These are phyloP conservation scores for Hymenoscyphus fraxineus DNA, from an alignment of 2,329 filamentous ascomycete species.

Conservation along the genomic window DNA sequence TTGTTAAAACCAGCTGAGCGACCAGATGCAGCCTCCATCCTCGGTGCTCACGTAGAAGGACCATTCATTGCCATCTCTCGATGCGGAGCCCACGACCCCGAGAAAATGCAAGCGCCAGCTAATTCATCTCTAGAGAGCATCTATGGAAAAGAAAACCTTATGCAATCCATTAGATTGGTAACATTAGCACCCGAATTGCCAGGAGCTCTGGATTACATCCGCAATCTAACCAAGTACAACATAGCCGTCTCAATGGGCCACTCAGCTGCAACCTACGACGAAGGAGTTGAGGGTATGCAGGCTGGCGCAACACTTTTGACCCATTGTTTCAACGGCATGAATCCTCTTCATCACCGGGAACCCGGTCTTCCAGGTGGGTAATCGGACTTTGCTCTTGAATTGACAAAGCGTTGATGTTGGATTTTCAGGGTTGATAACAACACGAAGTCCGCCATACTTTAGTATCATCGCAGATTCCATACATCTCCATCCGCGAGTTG, in stretches of 20 bases:
- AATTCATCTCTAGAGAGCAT: conserved; percentile 30
- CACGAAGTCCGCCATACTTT: conserved; percentile 40
- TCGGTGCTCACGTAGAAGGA: conserved; percentile 55
- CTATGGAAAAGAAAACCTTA: conserved; percentile 44
- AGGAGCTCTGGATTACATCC: conserved; percentile 40
- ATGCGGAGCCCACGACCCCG: conserved; percentile 46
- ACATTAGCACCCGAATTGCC: conserved; percentile 52
- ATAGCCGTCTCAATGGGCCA: conserved; percentile 38
- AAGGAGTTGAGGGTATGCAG: conserved; percentile 43
- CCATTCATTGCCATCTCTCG: conserved; percentile 51
- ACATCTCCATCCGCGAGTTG: conserved; percentile 49
- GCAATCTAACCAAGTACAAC: conserved; percentile 35
- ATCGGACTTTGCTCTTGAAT: not conserved
- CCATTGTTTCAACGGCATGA: conserved; percentile 54
- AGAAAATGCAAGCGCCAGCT: conserved; percentile 28
- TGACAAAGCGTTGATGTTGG: not conserved
- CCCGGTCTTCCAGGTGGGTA: conserved; percentile 45
- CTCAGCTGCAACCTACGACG: conserved; percentile 44
- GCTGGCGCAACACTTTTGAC: conserved; percentile 50
- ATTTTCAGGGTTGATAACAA: conserved; percentile 33
- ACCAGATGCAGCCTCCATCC: conserved; percentile 43
- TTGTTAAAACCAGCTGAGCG: conserved; percentile 42
- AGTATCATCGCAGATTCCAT: conserved; percentile 51
- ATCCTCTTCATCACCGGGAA: conserved; percentile 45
- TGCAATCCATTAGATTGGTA: conserved; percentile 43